Percentiles rank a stretch among this genome's conserved stretches.
Evolutionary conservation across 192 early-diverging fungal species (phyloP).

Genomic region (Rhizophlyctis rosea): DNA sequence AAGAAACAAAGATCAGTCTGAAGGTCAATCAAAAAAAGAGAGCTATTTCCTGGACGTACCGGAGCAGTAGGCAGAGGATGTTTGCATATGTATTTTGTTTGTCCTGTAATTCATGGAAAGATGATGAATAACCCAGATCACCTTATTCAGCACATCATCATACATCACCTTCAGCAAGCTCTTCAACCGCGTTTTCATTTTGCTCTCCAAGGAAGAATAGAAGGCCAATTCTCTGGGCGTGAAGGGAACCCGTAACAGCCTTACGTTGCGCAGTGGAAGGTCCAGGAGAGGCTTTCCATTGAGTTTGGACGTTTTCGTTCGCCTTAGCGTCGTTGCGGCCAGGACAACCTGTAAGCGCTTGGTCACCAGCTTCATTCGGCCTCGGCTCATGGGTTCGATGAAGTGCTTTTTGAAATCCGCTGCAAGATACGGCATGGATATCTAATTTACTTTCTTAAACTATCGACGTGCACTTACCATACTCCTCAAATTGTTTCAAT

Average conservation of each 20-base stretch:
- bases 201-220: conserved; percentile 47
- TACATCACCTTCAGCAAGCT: conserved; percentile 6
- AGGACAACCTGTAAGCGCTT: conserved; percentile 59
- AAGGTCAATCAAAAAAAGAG: too few species aligned
- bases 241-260: conserved; percentile 43
- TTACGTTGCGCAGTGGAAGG: conserved; percentile 53
- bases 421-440: neutral
- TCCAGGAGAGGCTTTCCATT: conserved; percentile 64
- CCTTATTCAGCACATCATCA: neutral
- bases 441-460: neutral
- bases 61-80: conserved; percentile 28
- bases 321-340: conserved; percentile 50
- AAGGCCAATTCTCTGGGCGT: conserved; percentile 52
- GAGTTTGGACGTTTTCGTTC: conserved; percentile 60
- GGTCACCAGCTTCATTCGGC: conserved; percentile 37
- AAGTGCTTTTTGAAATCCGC: conserved; percentile 47
- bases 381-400: conserved; percentile 39
- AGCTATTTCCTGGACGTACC: too few species aligned
- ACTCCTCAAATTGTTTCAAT: conserved; percentile 56
- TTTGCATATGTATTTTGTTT: conserved; percentile 43
- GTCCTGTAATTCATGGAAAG: too few species aligned
- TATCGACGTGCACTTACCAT: conserved; percentile 22
- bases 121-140: too few species aligned
- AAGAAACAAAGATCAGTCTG: too few species aligned
- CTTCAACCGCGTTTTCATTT: neutral